Evolutionary conservation across 768 basidiomycete species (phyloP), one percentile per base, ranked within the genome.

Genomic region (Leccinum fibrillosum): DNA sequence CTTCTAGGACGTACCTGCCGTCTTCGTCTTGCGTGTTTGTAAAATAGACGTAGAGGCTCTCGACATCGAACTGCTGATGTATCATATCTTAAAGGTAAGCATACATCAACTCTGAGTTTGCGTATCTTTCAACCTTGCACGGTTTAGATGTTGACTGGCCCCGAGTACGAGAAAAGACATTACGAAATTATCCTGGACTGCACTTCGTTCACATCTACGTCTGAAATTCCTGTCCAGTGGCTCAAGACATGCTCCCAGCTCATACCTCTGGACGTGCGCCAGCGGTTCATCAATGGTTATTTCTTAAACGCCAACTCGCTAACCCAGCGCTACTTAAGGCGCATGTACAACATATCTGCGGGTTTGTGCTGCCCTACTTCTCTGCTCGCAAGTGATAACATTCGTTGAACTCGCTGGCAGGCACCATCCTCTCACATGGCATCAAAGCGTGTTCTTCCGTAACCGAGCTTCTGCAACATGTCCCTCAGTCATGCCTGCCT

Each of bases 111-210:
- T 48, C 47, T n/a, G 17, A 26, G 42, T 50, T 1, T 28, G 26
- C 7, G 48, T 52, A 11, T 19, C 12, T 52, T 30, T 53, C 32
- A 39, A 65, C 32, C 34, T 50, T 45, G 12, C 19, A 15, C 37
- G n/a, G 45, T 53, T 2, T 63, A 89, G 88, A 83, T 78, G 17
- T 65, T 90, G 54, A 78, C 76, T 13, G 75, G 78, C 8, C 72
- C 81, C 7, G 71, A 67, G 15, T 81, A 86, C 68, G 74, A 72
- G 44, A 72, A 79, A 48, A 79, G 79, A 28, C 58, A 68, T 4
- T 90, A 87, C 66, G 89, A 92, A 49, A 75, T 95, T 50, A 82
- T 95, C 61, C 67, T 94, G 32, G 92, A 95, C 64, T 92, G 88
- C 72, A 93, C 92, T 35, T 81, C 80, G 9, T 93, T 94, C 69